Percentiles rank a stretch among this genome's conserved stretches.
These are phyloP conservation scores for Serendipita sp. DNA, from an alignment of 768 basidiomycete genomes.

Conservation along the genomic window DNA sequence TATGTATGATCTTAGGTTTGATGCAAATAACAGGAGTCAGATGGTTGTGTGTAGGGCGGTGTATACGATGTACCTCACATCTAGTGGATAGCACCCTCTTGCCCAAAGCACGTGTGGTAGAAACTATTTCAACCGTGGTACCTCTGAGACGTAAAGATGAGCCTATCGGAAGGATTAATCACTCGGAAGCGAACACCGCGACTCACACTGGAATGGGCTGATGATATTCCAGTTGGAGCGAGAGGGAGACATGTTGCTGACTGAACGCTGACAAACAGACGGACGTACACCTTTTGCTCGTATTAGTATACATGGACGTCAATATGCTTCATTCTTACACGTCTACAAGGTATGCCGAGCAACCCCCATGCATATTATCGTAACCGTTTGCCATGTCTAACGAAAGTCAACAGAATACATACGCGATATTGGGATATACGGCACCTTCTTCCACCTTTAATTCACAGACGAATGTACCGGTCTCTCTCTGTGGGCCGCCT, in stretches of 20 bases:
- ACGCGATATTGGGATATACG: background rate
- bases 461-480: background rate
- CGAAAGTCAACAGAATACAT: background rate
- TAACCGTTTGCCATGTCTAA: background rate
- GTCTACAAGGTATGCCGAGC: background rate
- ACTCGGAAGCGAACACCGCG: background rate
- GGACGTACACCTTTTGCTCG: background rate
- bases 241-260: background rate
- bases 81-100: background rate
- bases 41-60: background rate
- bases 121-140: background rate
- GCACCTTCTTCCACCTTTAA: background rate
- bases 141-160: background rate
- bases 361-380: background rate
- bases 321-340: background rate
- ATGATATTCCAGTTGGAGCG: background rate
- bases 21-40: background rate
- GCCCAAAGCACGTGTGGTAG: background rate
- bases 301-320: background rate
- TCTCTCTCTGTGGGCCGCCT: background rate
- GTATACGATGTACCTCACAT: background rate
- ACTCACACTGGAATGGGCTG: background rate
- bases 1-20: background rate
- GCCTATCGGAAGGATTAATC: background rate
- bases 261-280: background rate